Evolutionary conservation across 2,329 filamentous ascomycete genomes (phyloP).

Genomic region (Chaetomium olivaceum): DNA sequence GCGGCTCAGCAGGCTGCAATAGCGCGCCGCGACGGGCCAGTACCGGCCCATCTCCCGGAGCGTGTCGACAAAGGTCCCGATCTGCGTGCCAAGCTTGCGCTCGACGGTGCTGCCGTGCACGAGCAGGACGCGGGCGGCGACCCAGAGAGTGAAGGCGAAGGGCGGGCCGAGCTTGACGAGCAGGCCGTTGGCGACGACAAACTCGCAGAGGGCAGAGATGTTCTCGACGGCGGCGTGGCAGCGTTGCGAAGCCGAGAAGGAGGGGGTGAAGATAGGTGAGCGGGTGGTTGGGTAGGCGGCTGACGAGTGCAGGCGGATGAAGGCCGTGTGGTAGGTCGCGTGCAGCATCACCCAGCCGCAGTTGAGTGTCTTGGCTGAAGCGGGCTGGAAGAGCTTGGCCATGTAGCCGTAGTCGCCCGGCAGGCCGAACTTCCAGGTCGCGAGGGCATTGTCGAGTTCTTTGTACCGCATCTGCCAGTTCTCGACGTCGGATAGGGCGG

Average conservation of each 20-base stretch:
- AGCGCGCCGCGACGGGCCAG: slow-evolving; percentile 84
- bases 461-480: slow-evolving; percentile 87
- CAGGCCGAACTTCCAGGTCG: slow-evolving; percentile 79
- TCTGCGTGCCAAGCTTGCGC: slow-evolving; percentile 75
- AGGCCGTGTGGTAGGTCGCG: slow-evolving; percentile 83
- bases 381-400: slow-evolving; percentile 71
- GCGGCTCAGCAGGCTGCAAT: slow-evolving; percentile 74
- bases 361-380: slow-evolving; percentile 68
- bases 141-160: slow-evolving; percentile 91
- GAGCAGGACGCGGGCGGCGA: slow-evolving; percentile 80
- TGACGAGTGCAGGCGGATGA: slow-evolving; percentile 88
- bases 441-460: slow-evolving; percentile 76
- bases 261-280: slow-evolving; percentile 86
- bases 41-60: slow-evolving; percentile 77
- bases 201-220: slow-evolving; percentile 75
- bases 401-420: slow-evolving; percentile 84
- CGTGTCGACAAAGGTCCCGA: slow-evolving; percentile 79
- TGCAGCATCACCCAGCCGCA: slow-evolving; percentile 91
- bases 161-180: slow-evolving; percentile 81
- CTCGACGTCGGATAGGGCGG: slow-evolving; percentile 79
- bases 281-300: slow-evolving; percentile 88
- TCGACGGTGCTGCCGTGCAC: slow-evolving; percentile 91
- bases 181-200: slow-evolving; percentile 73
- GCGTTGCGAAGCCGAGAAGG: slow-evolving; percentile 79
- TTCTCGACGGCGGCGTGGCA: slow-evolving; percentile 82